These are phyloP conservation scores for Fusarium nisikadoi DNA, from an alignment of 2,329 filamentous ascomycete genomes.

Conservation along the genomic window DNA sequence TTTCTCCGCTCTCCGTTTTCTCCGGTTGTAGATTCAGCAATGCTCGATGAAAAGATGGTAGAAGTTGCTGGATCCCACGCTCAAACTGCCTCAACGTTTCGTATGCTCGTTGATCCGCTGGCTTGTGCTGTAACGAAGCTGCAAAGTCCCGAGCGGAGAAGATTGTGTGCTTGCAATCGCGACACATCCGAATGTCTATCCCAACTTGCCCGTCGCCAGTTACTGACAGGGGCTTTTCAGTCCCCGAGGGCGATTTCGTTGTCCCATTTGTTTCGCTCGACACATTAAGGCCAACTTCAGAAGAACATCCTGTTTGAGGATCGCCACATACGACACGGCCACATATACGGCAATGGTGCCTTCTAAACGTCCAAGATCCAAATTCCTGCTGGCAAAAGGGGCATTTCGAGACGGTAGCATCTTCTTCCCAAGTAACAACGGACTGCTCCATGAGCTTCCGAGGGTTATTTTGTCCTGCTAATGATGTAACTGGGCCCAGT, in stretches of 20 bases:
- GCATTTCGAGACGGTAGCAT: slow-evolving; percentile 80
- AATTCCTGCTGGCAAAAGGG: slow-evolving; percentile 98
- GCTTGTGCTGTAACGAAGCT: slow-evolving; percentile 72
- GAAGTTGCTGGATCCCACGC: slow-evolving; percentile 80
- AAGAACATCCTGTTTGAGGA: slow-evolving; percentile 83
- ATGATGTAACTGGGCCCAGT: slow-evolving; percentile 68
- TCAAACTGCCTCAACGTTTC: slow-evolving; percentile 88
- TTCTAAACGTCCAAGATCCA: slow-evolving; percentile 88
- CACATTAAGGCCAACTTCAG: slow-evolving; percentile 83
- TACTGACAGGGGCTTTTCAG: slow-evolving; percentile 52
- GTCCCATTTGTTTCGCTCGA: slow-evolving; percentile 56
- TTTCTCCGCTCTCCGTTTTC: slow-evolving; percentile 51
- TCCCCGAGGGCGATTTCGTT: slow-evolving; percentile 48
- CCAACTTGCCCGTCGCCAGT: slow-evolving; percentile 63
- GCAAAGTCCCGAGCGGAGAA: slow-evolving; percentile 80
- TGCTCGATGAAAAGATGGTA: slow-evolving; percentile 86
- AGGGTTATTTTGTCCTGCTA: slow-evolving; percentile 77
- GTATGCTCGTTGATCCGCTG: slow-evolving; percentile 82
- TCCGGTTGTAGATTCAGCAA: slow-evolving; percentile 75
- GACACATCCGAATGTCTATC: slow-evolving; percentile 90
- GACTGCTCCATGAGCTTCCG: slow-evolving; percentile 89
- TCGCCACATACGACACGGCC: slow-evolving; percentile 94
- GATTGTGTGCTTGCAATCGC: slow-evolving; percentile 77
- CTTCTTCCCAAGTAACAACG: slow-evolving; percentile 95
- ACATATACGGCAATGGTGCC: slow-evolving; percentile 95